Conservation (phyloP, 1,284 basidiomycete genomes). For the Volvariella surrecta region DNA sequence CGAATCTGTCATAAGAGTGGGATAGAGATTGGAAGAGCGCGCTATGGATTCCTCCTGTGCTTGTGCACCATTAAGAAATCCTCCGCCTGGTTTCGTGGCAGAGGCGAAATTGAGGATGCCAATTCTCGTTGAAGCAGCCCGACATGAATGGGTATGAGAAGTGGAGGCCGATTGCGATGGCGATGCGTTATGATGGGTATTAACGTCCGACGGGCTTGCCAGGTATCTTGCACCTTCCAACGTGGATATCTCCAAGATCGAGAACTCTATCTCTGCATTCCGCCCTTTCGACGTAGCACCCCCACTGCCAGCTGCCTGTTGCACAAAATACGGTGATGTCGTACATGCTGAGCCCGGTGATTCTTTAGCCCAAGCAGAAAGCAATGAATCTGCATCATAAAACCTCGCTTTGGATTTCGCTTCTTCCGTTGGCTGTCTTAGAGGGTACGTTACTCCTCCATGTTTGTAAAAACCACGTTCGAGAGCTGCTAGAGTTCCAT, state of each 20-base stretch:
- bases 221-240: slow-evolving; percentile 37
- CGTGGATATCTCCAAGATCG: slow-evolving; percentile 26
- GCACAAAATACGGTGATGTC: too few species aligned
- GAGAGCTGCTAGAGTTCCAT: slow-evolving; percentile 13
- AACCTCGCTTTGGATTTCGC: slow-evolving; percentile 13
- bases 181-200: slow-evolving; percentile 10
- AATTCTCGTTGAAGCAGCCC: slow-evolving; percentile 22
- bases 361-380: slow-evolving; percentile 11
- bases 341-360: too few species aligned
- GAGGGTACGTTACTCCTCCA: slow-evolving; percentile 11
- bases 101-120: slow-evolving; percentile 68
- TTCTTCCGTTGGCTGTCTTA: slow-evolving; percentile 8
- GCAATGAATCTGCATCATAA: slow-evolving; percentile 10
- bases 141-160: background rate
- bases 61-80: slow-evolving; percentile 53
- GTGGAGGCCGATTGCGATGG: too few species aligned
- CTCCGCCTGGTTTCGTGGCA: slow-evolving; percentile 60
- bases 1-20: slow-evolving; percentile 38
- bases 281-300: too few species aligned
- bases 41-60: slow-evolving; percentile 61
- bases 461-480: slow-evolving; percentile 12
- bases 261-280: slow-evolving; percentile 2
- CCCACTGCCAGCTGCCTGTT: too few species aligned
- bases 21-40: slow-evolving; percentile 54
- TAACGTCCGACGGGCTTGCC: background rate